Evolutionary conservation across 805 yeast species (phyloP).

Genomic region (Cephaloascus albidus): DNA sequence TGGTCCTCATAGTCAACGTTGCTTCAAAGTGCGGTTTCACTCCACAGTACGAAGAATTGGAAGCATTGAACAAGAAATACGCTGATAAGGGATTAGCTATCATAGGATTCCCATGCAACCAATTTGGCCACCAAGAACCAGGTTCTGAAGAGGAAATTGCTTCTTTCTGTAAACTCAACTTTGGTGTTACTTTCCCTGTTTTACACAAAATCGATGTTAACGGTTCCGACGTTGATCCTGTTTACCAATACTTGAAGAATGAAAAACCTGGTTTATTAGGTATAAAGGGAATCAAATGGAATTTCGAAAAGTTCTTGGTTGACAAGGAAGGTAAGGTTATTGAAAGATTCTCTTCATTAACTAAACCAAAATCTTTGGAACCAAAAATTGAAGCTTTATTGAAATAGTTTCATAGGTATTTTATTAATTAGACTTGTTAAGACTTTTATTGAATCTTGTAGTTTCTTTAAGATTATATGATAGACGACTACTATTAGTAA

Average conservation of each 20-base stretch:
- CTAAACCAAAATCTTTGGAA: conserved; percentile 57
- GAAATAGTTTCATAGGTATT: too few relatives aligned
- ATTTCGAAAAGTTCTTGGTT: conserved; percentile 67
- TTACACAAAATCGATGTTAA: conserved; percentile 26
- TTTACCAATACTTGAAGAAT: conserved; percentile 20
- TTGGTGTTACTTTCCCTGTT: conserved; percentile 26
- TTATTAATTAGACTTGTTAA: too few relatives aligned
- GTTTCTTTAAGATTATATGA: too few relatives aligned
- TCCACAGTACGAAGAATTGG: conserved; percentile 32
- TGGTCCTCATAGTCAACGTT: conserved; percentile 75
- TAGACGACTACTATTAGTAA: too few relatives aligned
- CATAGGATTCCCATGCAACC: conserved; percentile 88
- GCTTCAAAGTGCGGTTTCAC: conserved; percentile 67
- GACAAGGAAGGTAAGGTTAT: conserved; percentile 49
- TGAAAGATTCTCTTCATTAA: conserved; percentile 54
- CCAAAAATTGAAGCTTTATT: conserved; percentile 51
- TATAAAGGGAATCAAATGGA: conserved; percentile 54
- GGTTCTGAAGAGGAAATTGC: conserved; percentile 31
- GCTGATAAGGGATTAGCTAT: conserved; percentile 54
- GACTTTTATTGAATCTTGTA: too few relatives aligned
- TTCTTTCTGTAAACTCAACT: conserved; percentile 10
- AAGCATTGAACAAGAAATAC: conserved; percentile 58
- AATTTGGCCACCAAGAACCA: conserved; percentile 78
- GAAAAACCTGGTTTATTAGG: conserved; percentile 20
- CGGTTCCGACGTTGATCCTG: conserved; percentile 18